Conservation (phyloP, 257 asterid genomes). For the Solanum bulbocastanum region DNA sequence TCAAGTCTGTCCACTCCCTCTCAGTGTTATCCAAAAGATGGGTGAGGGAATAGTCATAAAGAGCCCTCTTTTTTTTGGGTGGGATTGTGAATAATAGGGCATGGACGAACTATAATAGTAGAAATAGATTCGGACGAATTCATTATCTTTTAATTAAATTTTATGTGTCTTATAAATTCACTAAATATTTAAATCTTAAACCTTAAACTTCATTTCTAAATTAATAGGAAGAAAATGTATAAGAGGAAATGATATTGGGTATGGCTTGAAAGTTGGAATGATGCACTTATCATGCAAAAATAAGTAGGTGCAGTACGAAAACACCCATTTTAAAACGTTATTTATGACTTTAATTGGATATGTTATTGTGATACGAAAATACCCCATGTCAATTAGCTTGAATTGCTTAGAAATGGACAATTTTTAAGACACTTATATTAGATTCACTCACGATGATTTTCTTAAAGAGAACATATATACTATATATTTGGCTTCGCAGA, state of each 20-base stretch:
- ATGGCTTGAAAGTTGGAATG: neutral
- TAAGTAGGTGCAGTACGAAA: neutral
- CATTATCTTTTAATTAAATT: neutral
- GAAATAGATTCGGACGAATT: neutral
- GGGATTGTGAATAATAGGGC: neutral
- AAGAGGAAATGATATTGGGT: neutral
- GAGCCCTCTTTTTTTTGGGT: neutral
- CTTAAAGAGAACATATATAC: neutral
- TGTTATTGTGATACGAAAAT: fast-evolving
- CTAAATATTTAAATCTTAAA: neutral
- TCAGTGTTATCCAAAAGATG: neutral
- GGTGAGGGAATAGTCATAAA: neutral
- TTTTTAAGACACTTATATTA: neutral
- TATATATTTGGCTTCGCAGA: neutral
- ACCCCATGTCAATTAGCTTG: neutral
- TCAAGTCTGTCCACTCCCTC: constrained; percentile 2
- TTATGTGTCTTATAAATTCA: neutral
- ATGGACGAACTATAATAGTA: neutral
- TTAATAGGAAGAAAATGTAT: neutral
- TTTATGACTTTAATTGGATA: no score
- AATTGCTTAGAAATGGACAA: neutral
- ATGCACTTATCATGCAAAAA: neutral
- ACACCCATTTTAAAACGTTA: no score
- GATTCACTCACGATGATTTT: neutral
- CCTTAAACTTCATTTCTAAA: neutral